Percentiles rank a stretch among this genome's conserved stretches.
phyloP scores from a whole-genome alignment of 495 filamentous ascomycete species.

The Trichoderma virens region DNA sequence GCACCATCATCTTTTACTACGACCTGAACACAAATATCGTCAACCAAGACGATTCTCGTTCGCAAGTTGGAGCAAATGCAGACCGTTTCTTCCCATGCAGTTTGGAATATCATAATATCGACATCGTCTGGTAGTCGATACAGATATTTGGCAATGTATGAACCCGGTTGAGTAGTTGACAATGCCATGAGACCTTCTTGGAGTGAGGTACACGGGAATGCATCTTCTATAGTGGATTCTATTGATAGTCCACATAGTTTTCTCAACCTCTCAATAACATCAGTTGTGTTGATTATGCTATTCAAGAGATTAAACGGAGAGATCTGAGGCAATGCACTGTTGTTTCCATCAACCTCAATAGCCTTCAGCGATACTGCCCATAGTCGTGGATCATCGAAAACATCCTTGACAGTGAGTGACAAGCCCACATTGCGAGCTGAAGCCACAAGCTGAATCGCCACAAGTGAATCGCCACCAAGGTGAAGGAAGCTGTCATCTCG shows the following conservation, averaged over 20 bases:
- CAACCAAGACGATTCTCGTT: background rate
- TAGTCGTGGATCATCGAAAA: constrained; percentile 34
- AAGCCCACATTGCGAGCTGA: background rate
- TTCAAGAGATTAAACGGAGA: no score
- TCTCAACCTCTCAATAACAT: no score
- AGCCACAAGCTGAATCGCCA: constrained; percentile 3
- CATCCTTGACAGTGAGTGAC: constrained; percentile 5
- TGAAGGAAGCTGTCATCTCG: constrained; percentile 50
- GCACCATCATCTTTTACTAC: background rate
- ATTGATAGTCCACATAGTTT: no score
- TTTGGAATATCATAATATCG: constrained; percentile 15
- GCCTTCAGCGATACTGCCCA: no score
- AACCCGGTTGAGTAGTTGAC: constrained; percentile 17
- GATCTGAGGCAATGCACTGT: no score
- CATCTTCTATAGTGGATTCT: no score
- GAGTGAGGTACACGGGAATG: constrained; percentile 50
- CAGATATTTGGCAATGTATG: constrained; percentile 37
- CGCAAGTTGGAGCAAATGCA: background rate
- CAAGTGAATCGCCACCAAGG: constrained; percentile 9
- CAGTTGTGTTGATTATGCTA: no score
- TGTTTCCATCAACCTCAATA: no score
- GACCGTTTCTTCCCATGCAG: background rate
- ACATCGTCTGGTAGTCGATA: constrained; percentile 16
- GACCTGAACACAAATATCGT: background rate
- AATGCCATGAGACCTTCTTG: constrained; percentile 42